A percentile compares a stretch with the other conserved stretches of the same genome.
phyloP scores from a whole-genome alignment of 768 basidiomycete genomes.

The Collybiopsis confluens region DNA sequence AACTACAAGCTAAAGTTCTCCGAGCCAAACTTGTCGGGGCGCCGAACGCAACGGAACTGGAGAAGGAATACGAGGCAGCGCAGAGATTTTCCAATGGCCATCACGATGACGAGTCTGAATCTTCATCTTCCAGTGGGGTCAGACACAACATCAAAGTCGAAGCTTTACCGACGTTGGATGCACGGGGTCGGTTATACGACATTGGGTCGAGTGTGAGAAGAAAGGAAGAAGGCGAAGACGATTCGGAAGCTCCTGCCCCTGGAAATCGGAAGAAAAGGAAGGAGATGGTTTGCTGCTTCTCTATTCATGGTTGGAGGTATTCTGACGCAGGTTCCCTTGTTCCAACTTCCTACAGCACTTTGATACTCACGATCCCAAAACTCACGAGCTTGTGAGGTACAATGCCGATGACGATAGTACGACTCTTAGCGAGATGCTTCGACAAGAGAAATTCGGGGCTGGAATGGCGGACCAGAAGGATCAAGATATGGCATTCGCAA shows the following conservation, averaged over 20 bases:
- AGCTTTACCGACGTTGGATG: constrained; percentile 87
- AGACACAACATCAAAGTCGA: constrained; percentile 47
- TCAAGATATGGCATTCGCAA: constrained; percentile 85
- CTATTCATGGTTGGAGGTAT: too few relatives aligned
- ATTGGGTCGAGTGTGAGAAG: constrained; percentile 70
- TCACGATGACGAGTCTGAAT: constrained; percentile 27
- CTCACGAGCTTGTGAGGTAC: constrained; percentile 83
- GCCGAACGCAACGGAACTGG: constrained; percentile 72
- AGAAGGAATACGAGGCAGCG: constrained; percentile 82
- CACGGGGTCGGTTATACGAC: constrained; percentile 82
- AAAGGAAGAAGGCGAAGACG: constrained; percentile 59
- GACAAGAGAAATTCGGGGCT: constrained; percentile 88
- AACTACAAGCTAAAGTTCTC: constrained; percentile 87
- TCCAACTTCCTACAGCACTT: constrained; percentile 55
- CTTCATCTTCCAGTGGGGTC: constrained; percentile 42
- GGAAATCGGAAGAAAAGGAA: constrained; percentile 73
- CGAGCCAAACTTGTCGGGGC: constrained; percentile 84
- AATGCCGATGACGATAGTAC: constrained; percentile 88
- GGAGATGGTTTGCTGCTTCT: constrained; percentile 44
- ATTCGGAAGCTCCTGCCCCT: constrained; percentile 45
- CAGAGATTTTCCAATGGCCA: constrained; percentile 43
- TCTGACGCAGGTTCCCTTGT: too few relatives aligned
- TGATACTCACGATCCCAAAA: constrained; percentile 86
- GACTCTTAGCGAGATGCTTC: constrained; percentile 85
- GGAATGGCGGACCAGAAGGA: constrained; percentile 91